Conservation (phyloP, 306 rosid genomes). For the Quercus variabilis region DNA sequence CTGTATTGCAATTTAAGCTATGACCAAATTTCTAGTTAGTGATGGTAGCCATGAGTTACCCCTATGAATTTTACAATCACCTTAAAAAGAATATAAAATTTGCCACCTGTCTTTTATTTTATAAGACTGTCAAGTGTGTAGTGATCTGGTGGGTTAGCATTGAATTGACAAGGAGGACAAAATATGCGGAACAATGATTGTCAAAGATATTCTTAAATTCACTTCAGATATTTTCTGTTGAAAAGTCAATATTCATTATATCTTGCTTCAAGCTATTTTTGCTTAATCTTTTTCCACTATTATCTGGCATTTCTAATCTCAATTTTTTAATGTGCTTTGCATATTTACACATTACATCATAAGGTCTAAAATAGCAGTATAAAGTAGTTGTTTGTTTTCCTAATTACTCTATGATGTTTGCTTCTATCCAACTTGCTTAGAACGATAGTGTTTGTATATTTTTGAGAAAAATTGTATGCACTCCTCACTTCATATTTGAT, state of each 20-base stretch:
- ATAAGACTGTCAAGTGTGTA: neutral
- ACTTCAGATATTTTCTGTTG: neutral
- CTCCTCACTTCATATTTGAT: constrained; percentile 15
- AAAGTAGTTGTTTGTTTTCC: neutral
- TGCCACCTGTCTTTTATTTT: neutral
- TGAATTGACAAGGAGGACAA: neutral
- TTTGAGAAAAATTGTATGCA: constrained; percentile 10
- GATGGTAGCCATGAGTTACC: neutral
- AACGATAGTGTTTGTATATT: neutral
- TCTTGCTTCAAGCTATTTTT: neutral
- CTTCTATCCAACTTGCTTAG: neutral
- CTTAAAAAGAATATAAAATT: neutral
- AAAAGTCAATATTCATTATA: neutral
- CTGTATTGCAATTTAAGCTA: neutral
- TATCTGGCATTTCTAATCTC: neutral
- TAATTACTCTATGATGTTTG: neutral
- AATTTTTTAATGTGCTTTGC: neutral
- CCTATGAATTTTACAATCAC: neutral
- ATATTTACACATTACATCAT: neutral
- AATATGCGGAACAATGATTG: neutral
- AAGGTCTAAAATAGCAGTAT: neutral
- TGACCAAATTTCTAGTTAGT: neutral
- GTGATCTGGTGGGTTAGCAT: neutral
- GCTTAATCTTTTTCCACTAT: neutral
- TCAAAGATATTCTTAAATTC: neutral